A percentile compares a stretch with the other conserved stretches of the same genome.
These are phyloP conservation scores for Silene conica DNA, from an alignment of 148 eudicot species.

Conservation along the genomic window DNA sequence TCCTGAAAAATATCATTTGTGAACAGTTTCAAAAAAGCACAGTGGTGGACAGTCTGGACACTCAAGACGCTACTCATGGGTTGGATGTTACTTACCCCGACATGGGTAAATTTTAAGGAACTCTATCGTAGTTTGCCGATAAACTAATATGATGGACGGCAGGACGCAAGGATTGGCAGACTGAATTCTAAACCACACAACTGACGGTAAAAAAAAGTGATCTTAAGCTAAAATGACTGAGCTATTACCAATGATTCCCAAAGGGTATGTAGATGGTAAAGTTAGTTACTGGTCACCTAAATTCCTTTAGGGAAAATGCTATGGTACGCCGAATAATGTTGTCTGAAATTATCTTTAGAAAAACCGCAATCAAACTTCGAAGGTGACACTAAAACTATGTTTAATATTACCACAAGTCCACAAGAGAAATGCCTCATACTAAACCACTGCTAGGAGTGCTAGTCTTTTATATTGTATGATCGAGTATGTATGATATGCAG, in stretches of 20 bases:
- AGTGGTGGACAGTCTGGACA: neutral
- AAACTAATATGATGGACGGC: no score
- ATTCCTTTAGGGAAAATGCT: neutral
- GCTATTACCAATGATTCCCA: neutral
- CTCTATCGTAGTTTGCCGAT: no score
- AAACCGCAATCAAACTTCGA: neutral
- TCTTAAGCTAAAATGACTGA: neutral
- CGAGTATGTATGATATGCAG: neutral
- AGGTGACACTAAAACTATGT: neutral
- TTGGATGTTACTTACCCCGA: no score
- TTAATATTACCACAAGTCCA: neutral
- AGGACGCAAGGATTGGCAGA: no score
- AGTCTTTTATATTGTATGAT: neutral
- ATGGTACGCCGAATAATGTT: neutral
- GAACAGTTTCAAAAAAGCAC: neutral
- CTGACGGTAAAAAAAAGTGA: neutral
- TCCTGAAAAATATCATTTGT: slow-evolving; percentile 43
- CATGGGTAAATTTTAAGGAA: no score
- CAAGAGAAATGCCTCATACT: neutral
- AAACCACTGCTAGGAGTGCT: neutral
- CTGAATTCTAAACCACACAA: neutral
- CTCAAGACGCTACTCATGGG: no score
- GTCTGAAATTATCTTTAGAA: neutral
- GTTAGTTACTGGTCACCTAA: neutral
- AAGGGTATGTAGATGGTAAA: neutral